A percentile compares a stretch with the other conserved stretches of the same genome.
Conservation (phyloP, 768 basidiomycete species). For the Leccinum incarnatum region DNA sequence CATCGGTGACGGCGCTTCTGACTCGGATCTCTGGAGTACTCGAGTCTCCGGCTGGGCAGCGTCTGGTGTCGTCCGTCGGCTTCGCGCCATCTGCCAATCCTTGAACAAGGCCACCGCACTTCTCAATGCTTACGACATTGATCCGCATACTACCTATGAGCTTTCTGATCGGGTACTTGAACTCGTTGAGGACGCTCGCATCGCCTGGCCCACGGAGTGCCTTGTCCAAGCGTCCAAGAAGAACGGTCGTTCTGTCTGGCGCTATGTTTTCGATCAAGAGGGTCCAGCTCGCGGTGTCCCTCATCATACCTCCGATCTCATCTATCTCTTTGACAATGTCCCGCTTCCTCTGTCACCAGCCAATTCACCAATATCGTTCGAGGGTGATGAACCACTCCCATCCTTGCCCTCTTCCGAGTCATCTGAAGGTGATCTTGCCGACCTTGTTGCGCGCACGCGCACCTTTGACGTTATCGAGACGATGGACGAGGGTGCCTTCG, state of each 20-base stretch:
- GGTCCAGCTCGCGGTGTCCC: conserved; percentile 60
- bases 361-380: conserved; percentile 32
- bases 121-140: conserved; percentile 71
- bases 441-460: conserved; percentile 14
- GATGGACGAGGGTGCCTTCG: conserved; percentile 25
- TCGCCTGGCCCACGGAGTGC: conserved; percentile 77
- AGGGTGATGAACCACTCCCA: conserved; percentile 31
- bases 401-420: conserved; percentile 31
- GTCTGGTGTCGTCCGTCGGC: conserved; percentile 56
- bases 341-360: conserved; percentile 47
- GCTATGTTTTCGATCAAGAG: conserved; percentile 83
- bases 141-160: conserved; percentile 59
- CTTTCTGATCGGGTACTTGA: conserved; percentile 68
- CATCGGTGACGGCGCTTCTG: conserved; percentile 68
- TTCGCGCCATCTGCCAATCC: conserved; percentile 74
- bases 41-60: conserved; percentile 64
- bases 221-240: conserved; percentile 49
- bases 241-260: conserved; percentile 64
- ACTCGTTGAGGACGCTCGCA: conserved; percentile 68
- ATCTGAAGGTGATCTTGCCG: conserved; percentile 20
- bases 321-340: conserved; percentile 78
- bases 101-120: conserved; percentile 58
- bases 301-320: conserved; percentile 69
- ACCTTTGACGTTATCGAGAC: conserved; percentile 28
- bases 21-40: conserved; percentile 61